phyloP scores from a whole-genome alignment of 345 rosid species.

The Linum usitatissimum region DNA sequence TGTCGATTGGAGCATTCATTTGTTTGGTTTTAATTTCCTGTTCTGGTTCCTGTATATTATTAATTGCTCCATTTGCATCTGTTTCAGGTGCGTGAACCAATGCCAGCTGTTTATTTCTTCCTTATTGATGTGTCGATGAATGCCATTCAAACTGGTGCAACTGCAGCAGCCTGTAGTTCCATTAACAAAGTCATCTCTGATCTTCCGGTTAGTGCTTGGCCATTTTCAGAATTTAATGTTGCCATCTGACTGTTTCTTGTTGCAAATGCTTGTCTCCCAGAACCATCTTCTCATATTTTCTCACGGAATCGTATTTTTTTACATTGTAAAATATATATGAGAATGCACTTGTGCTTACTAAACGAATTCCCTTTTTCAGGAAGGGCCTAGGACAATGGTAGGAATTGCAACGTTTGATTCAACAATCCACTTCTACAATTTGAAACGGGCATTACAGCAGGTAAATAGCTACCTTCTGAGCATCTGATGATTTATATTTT shows the following conservation, averaged over 20 bases:
- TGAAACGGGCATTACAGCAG: slow-evolving; percentile 89
- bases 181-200: slow-evolving; percentile 84
- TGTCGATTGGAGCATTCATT: not conserved
- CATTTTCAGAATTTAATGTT: slow-evolving; percentile 4
- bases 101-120: slow-evolving; percentile 94
- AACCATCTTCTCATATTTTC: not conserved
- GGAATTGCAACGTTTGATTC: slow-evolving; percentile 98
- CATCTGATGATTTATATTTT: not conserved
- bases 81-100: slow-evolving; percentile 88
- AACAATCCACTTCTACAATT: slow-evolving; percentile 84
- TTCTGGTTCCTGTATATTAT: slow-evolving; percentile 12
- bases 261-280: not conserved
- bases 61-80: slow-evolving; percentile 7
- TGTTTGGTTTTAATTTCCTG: not conserved
- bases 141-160: slow-evolving; percentile 90
- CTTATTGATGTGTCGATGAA: slow-evolving; percentile 92
- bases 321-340: not conserved
- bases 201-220: slow-evolving; percentile 65
- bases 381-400: slow-evolving; percentile 92
- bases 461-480: slow-evolving; percentile 11
- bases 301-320: not conserved
- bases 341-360: not conserved
- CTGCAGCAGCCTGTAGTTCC: slow-evolving; percentile 97
- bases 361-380: slow-evolving; percentile 39
- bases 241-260: not conserved